phyloP scores from a whole-genome alignment of 2,329 filamentous ascomycete genomes.

The Diaporthe eres region DNA sequence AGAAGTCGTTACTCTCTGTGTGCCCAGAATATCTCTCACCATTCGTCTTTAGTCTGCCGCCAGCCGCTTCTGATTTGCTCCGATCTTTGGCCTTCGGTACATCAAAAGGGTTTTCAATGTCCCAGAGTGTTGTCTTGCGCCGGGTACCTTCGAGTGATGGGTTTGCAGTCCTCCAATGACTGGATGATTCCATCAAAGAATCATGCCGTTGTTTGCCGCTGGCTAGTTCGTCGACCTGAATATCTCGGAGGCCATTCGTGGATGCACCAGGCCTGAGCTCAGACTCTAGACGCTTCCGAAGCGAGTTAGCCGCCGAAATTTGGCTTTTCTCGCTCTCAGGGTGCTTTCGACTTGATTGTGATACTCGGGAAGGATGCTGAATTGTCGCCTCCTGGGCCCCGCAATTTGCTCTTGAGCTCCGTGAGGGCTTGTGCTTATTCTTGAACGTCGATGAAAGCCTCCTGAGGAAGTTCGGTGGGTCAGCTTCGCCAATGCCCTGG shows the following conservation, averaged over 20 bases:
- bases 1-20: background rate
- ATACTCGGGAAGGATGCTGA: background rate
- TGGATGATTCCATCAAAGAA: background rate
- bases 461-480: background rate
- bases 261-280: background rate
- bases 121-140: slow-evolving; percentile 24
- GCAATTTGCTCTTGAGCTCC: background rate
- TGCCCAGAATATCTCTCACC: background rate
- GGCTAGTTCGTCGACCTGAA: background rate
- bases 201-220: background rate
- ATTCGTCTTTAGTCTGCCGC: too few species aligned
- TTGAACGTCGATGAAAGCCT: slow-evolving; percentile 34
- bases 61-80: background rate
- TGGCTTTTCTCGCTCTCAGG: background rate
- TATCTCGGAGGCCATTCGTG: background rate
- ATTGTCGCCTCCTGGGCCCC: background rate
- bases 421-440: background rate
- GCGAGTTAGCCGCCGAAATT: background rate
- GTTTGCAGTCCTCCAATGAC: background rate
- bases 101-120: slow-evolving; percentile 31
- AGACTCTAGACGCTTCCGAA: slow-evolving; percentile 29
- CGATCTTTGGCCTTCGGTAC: background rate
- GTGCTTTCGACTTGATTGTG: background rate
- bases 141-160: background rate
- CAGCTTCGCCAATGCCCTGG: background rate